phyloP scores from a whole-genome alignment of 2,329 filamentous ascomycete species.

The Monosporascus sp. region DNA sequence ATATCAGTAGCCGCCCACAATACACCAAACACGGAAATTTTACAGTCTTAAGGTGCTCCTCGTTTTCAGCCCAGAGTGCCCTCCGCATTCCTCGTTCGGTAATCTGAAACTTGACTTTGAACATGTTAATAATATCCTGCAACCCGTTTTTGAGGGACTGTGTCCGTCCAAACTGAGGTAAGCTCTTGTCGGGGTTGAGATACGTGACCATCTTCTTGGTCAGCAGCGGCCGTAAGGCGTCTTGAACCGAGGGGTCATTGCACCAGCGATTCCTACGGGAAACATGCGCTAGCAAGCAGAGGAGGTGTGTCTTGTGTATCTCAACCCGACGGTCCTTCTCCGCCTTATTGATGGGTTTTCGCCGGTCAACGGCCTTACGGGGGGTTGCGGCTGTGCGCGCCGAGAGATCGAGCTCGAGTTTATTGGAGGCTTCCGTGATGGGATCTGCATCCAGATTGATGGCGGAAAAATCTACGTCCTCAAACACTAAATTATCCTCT shows the following conservation, averaged over 20 bases:
- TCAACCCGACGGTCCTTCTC: constrained; percentile 59
- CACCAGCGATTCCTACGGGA: constrained; percentile 83
- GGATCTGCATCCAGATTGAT: constrained; percentile 13
- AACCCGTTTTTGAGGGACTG: constrained; percentile 76
- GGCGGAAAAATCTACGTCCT: constrained; percentile 42
- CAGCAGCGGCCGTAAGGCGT: constrained; percentile 59
- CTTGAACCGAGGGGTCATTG: constrained; percentile 68
- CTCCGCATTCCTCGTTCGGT: constrained; percentile 66
- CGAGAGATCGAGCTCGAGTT: constrained; percentile 50
- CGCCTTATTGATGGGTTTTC: constrained; percentile 48
- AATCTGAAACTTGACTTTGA: constrained; percentile 64
- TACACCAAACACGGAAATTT: constrained; percentile 16
- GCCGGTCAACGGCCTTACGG: constrained; percentile 33
- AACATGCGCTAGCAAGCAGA: constrained; percentile 77
- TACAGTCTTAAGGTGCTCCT: constrained; percentile 56
- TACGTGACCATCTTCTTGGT: constrained; percentile 60
- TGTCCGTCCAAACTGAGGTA: constrained; percentile 71
- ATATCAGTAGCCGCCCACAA: constrained; percentile 7
- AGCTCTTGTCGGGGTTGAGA: constrained; percentile 61
- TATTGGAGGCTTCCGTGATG: constrained; percentile 23
- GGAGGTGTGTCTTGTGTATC: constrained; percentile 80
- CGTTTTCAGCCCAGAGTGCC: constrained; percentile 70
- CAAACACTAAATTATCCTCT: constrained; percentile 38
- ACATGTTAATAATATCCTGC: constrained; percentile 62
- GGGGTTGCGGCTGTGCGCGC: constrained; percentile 33